Conservation (phyloP, 257 asterid genomes). For the Lycium ferocissimum region DNA sequence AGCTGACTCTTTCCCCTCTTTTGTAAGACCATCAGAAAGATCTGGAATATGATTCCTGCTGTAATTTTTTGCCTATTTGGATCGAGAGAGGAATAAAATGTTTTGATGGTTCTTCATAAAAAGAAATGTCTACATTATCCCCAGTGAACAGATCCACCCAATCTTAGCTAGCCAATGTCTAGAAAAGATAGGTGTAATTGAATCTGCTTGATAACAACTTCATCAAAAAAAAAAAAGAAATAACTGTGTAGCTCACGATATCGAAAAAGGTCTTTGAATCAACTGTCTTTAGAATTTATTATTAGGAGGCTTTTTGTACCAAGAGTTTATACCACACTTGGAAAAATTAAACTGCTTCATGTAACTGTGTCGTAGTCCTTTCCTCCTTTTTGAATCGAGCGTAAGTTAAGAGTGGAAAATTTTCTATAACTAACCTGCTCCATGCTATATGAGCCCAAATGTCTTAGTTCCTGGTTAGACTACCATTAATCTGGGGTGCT, state of each 20-base stretch:
- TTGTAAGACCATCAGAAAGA: no score
- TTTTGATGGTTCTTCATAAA: no score
- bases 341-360: constrained; percentile 17
- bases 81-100: no score
- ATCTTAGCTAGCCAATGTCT: not conserved
- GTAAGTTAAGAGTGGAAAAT: not conserved
- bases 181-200: constrained; percentile 3
- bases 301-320: constrained; percentile 4
- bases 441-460: constrained; percentile 12
- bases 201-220: no score
- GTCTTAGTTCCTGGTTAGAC: not conserved
- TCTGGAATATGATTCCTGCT: no score
- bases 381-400: not conserved
- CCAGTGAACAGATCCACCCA: not conserved
- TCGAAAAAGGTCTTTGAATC: constrained; percentile 15
- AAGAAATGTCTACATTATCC: constrained; percentile 6
- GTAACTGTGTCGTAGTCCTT: constrained; percentile 19
- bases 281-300: not conserved
- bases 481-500: not conserved
- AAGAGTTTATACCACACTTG: not conserved
- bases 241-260: constrained; percentile 10
- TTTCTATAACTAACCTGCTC: not conserved
- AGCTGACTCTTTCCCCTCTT: no score
- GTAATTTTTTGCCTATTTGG: no score
- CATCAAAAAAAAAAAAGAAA: no score